These are phyloP conservation scores for Aspergillus nidulans DNA, from an alignment of 495 filamentous ascomycete species.

Conservation along the genomic window DNA sequence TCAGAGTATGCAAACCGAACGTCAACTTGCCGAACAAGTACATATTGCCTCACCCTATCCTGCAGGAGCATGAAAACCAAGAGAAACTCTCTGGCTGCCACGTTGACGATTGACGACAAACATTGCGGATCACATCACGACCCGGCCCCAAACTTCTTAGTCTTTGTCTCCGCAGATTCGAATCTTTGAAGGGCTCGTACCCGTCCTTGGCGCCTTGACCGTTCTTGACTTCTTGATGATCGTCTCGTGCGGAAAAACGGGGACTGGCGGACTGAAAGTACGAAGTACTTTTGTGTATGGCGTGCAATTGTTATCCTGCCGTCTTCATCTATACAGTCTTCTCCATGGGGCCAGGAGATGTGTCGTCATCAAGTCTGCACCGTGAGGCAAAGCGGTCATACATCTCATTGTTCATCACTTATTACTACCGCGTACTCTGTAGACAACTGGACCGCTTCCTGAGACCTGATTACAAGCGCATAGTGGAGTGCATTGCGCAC, in stretches of 20 bases:
- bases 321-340: too few relatives aligned
- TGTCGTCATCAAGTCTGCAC: neutral
- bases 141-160: neutral
- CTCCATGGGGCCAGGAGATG: neutral
- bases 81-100: slow-evolving; percentile 5
- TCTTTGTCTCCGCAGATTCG: neutral
- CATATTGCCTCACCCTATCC: too few relatives aligned
- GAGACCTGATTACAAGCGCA: neutral
- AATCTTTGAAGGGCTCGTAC: neutral
- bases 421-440: neutral
- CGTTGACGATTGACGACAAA: slow-evolving; percentile 8
- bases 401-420: neutral
- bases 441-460: neutral
- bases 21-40: neutral
- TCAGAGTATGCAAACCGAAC: too few relatives aligned
- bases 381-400: slow-evolving; percentile 9
- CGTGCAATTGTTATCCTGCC: too few relatives aligned
- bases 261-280: neutral
- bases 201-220: slow-evolving; percentile 1
- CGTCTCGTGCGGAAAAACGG: neutral
- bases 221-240: neutral
- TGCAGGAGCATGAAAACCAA: neutral
- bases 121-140: neutral
- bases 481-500: neutral
- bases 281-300: neutral